Base-by-base conservation (phyloP, 441 rosid species). In the Adansonia grandidieri region DNA sequence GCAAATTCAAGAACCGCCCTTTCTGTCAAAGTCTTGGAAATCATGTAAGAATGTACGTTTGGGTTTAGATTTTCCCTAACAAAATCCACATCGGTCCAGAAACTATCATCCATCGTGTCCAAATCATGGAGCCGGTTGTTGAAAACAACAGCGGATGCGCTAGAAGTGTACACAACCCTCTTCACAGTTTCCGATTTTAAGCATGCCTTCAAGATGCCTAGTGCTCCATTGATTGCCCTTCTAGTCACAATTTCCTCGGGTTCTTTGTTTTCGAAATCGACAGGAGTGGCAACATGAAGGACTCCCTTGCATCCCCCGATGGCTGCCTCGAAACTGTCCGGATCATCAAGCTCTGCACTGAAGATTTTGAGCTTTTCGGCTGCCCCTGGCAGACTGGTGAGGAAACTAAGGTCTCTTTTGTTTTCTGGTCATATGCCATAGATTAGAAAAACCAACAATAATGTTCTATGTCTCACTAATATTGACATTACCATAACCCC, bases 21-120 rank as follows among this genome's bases (percentile, higher is more conserved):
- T n/a, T 67, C 71, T 17, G 71, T 44, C 9, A 44, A 17, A 9
- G 32, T 44, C 53, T 66, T 66, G 28, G 71, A 42, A 42, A 66
- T 42, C 22, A 1, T 4, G 28, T 66, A 66, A 42, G 51, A 42
- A 42, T 1, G 6, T 8, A 66, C 0, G 7, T 1, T 17, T n/a
- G 71, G 51, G 3, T 10, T 0, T 4, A 9, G 0, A 17, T 44
- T 44, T 9, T 19, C 20, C 61, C 71, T 81, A 1, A 76, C 8
- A 17, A 37, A 85, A 24, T 84, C 82, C 22, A 79, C 58, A 28
- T 88, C 81, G 4, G 77, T 85, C 88, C 87, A 85, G 13, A 2
- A 77, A 20, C 78, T 81, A 77, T 88, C 92, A 72, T 87, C 91
- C 80, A 77, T 37, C 6, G 37, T 20, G 1, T 79, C 81, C 37